Percentiles rank a stretch among this genome's conserved stretches.
Evolutionary conservation across 129 eudicot genomes (phyloP).

Genomic region (Centaurea solstitialis): DNA sequence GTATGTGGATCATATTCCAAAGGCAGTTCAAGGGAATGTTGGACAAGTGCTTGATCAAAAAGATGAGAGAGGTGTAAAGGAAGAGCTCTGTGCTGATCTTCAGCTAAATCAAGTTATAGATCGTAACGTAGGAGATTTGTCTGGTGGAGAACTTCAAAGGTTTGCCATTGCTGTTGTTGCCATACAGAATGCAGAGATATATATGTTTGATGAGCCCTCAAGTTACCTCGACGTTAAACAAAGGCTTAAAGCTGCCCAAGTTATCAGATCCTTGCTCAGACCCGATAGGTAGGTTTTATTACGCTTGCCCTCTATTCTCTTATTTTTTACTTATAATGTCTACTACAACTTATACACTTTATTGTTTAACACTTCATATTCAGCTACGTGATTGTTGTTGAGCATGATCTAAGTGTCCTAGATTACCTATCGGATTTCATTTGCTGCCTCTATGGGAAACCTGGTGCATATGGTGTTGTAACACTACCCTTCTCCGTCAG

Average conservation of each 20-base stretch:
- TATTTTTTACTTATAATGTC: neutral
- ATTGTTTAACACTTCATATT: neutral
- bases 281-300: slow-evolving; percentile 76
- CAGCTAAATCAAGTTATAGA: slow-evolving; percentile 90
- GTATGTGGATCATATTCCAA: slow-evolving; percentile 95
- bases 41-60: slow-evolving; percentile 90
- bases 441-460: slow-evolving; percentile 89
- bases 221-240: slow-evolving; percentile 83
- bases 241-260: slow-evolving; percentile 82
- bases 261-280: slow-evolving; percentile 77
- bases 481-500: slow-evolving; percentile 93
- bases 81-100: slow-evolving; percentile 66
- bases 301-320: neutral
- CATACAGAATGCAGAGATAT: slow-evolving; percentile 70
- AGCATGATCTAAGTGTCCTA: slow-evolving; percentile 87
- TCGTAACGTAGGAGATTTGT: slow-evolving; percentile 63
- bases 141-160: slow-evolving; percentile 78
- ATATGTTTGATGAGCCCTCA: slow-evolving; percentile 86
- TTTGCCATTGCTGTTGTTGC: slow-evolving; percentile 63
- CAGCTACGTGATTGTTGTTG: slow-evolving; percentile 95
- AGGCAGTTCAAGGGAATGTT: slow-evolving; percentile 97
- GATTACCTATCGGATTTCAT: slow-evolving; percentile 93
- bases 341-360: neutral
- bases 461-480: slow-evolving; percentile 95
- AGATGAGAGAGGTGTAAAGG: slow-evolving; percentile 81